A percentile compares a stretch with the other conserved stretches of the same genome.
These are phyloP conservation scores for Viola pubescens DNA, from an alignment of 441 rosid genomes.

Conservation along the genomic window DNA sequence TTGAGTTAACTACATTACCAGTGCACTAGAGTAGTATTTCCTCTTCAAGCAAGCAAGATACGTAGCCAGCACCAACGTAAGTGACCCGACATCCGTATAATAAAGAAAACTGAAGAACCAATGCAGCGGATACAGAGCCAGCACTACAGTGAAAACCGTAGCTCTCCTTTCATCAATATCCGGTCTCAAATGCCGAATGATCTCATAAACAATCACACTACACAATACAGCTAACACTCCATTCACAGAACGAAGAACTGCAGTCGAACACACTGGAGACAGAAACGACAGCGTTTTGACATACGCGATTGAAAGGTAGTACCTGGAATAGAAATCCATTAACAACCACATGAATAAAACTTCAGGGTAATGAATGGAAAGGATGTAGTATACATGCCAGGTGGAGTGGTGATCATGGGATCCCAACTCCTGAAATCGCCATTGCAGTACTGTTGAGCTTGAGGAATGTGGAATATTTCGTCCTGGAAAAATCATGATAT, in stretches of 20 bases:
- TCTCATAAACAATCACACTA: slow-evolving; percentile 62
- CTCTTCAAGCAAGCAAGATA: slow-evolving; percentile 73
- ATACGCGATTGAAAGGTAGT: slow-evolving; percentile 76
- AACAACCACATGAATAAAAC: background rate
- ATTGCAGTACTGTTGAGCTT: slow-evolving; percentile 72
- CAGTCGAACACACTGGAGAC: slow-evolving; percentile 50
- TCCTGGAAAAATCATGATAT: slow-evolving; percentile 41
- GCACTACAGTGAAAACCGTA: slow-evolving; percentile 43
- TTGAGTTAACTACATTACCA: slow-evolving; percentile 42
- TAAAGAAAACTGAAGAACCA: slow-evolving; percentile 94
- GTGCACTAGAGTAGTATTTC: slow-evolving; percentile 63
- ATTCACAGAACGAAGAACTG: slow-evolving; percentile 56
- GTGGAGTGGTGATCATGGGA: slow-evolving; percentile 98
- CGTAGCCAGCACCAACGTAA: slow-evolving; percentile 78
- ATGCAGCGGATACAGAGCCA: slow-evolving; percentile 76
- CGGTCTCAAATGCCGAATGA: slow-evolving; percentile 54
- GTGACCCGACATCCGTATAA: slow-evolving; percentile 91
- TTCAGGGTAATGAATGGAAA: background rate
- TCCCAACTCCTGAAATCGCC: slow-evolving; percentile 84
- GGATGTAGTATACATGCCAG: slow-evolving; percentile 56
- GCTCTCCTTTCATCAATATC: slow-evolving; percentile 49
- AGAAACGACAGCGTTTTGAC: slow-evolving; percentile 34
- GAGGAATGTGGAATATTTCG: slow-evolving; percentile 92
- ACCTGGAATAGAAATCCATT: slow-evolving; percentile 39
- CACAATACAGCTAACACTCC: slow-evolving; percentile 62